Conservation (phyloP, 108 stramenopile genomes). For the Schizochytrium sp. region DNA sequence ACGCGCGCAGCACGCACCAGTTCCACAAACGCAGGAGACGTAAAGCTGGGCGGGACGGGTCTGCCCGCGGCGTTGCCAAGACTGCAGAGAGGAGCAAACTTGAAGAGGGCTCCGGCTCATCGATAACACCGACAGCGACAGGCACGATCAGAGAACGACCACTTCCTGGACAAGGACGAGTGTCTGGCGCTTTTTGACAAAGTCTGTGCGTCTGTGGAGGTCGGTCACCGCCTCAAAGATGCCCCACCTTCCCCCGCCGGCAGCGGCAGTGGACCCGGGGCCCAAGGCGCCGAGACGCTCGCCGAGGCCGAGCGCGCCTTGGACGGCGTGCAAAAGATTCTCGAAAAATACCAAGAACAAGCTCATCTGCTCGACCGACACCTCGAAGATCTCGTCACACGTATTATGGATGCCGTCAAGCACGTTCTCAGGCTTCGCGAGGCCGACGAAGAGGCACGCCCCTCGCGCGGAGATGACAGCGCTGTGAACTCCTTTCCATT, state of each 20-base stretch:
- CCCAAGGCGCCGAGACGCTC: neutral
- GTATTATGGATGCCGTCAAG: conserved; percentile 25
- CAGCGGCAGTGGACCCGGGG: neutral
- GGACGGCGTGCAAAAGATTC: conserved; percentile 3
- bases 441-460: neutral
- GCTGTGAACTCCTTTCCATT: conserved; percentile 19
- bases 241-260: neutral
- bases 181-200: neutral
- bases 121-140: no score
- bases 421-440: neutral
- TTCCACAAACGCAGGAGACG: no score
- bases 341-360: conserved; percentile 87
- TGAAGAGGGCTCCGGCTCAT: no score
- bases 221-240: neutral
- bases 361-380: conserved; percentile 75
- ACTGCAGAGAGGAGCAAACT: no score
- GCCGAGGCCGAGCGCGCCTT: neutral
- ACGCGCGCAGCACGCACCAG: no score
- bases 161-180: neutral
- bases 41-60: no score
- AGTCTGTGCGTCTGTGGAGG: neutral
- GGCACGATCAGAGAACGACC: neutral
- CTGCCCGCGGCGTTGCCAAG: no score
- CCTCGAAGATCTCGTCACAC: conserved; percentile 61
- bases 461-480: neutral